Base-by-base conservation (phyloP, 139 green algal species). In the Chlamydomonas sp. region DNA sequence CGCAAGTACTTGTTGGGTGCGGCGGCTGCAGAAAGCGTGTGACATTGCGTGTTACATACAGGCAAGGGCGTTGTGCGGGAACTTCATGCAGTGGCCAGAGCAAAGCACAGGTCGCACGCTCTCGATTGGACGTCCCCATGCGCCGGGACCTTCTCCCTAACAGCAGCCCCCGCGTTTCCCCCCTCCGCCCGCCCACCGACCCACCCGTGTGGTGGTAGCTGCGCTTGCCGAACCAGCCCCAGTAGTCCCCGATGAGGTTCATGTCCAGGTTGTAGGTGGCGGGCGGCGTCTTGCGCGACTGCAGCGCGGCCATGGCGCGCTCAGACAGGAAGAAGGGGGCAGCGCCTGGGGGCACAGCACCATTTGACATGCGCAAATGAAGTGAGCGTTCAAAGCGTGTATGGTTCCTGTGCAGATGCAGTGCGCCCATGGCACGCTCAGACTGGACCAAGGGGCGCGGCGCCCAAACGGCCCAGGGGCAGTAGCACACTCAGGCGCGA, bases 181-280 rank as follows among this genome's bases (percentile, higher is more conserved):
- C 3, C 3, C 71, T 60, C 67, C 67, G 67, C 68, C 68, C 31
- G 0, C 67, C 14, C 68, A 16, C 31, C 3, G 62, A 66, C 89
- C 91, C 92, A 89, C 94, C 95, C 58, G 96, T 97, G 94, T 97
- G 95, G 90, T 98, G 95, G 92, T 97, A 98, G 78, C 75, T 94
- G 88, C 95, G 92, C 85, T 93, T 95, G 86, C 89, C 91, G 72
- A 92, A 97, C 92, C 94, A 97, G 83, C 95, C 95, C 94, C 90
- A 93, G 90, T 93, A 93, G 88, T 92, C 90, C 18, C 88, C 90
- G 64, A 93, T 86, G 69, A 98, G 92, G 92, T 97, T 98, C 77
- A 98, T 90, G 92, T 98, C 96, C 77, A 98, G 90, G 90, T 97
- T 95, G 90, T 97, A 98, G 62, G 91, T 94, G 16, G 89, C 79